Percentiles rank a stretch among this genome's conserved stretches.
phyloP scores from a whole-genome alignment of 129 eudicot species.

The Arctium minus region DNA sequence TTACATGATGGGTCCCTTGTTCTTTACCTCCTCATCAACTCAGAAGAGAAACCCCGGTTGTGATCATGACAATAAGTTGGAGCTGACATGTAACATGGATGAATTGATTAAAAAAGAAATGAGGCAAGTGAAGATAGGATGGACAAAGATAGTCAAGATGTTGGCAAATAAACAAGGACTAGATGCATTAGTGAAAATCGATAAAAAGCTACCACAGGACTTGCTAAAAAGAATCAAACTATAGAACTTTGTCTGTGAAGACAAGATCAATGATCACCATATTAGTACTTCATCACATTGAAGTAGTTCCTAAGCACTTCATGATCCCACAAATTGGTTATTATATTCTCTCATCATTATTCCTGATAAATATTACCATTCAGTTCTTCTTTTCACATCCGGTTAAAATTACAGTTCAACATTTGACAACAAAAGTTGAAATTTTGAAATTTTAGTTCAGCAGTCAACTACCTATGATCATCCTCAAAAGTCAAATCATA shows the following conservation, averaged over 20 bases:
- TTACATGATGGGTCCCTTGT: not conserved
- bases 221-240: not conserved
- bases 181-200: not conserved
- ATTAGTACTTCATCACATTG: not conserved
- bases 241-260: not conserved
- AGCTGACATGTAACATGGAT: too few species aligned
- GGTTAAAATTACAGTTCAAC: constrained; percentile 1
- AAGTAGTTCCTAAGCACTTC: not conserved
- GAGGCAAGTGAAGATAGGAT: too few species aligned
- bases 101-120: too few species aligned
- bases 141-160: too few species aligned
- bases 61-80: too few species aligned
- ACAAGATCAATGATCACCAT: not conserved
- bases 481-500: too few species aligned
- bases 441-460: too few species aligned
- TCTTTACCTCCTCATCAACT: not conserved
- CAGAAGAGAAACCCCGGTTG: not conserved
- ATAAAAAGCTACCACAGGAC: not conserved
- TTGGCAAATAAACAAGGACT: too few species aligned
- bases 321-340: not conserved
- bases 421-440: too few species aligned
- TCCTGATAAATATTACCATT: not conserved
- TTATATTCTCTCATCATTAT: not conserved
- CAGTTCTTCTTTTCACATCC: not conserved
- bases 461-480: too few species aligned